These are phyloP conservation scores for Biscogniauxia sp. DNA, from an alignment of 2,329 filamentous ascomycete genomes.

Conservation along the genomic window DNA sequence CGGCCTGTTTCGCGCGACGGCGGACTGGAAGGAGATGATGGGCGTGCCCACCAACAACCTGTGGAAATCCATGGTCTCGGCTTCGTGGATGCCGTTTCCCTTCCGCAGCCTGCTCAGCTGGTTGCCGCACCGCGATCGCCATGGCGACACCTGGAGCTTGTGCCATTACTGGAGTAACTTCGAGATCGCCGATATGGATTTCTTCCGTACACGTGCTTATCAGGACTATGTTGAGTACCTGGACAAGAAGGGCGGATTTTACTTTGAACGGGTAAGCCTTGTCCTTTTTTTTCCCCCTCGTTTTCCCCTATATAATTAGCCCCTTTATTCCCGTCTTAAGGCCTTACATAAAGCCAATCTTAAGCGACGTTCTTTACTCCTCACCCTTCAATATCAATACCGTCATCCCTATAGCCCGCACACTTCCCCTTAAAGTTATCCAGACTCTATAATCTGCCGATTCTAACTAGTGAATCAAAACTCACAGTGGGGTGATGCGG, in stretches of 20 bases:
- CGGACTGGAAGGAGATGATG: conserved; percentile 40
- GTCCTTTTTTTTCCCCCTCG: background rate
- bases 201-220: conserved; percentile 40
- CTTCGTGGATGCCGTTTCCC: conserved; percentile 42
- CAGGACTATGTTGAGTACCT: conserved; percentile 41
- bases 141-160: conserved; percentile 42
- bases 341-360: background rate
- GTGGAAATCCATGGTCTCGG: conserved; percentile 41
- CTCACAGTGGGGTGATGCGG: conserved; percentile 43
- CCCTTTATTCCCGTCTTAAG: background rate
- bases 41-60: conserved; percentile 35
- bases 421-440: too few relatives aligned
- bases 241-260: conserved; percentile 42
- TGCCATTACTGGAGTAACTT: conserved; percentile 51
- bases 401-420: background rate
- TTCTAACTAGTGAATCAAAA: conserved; percentile 8
- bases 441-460: too few relatives aligned
- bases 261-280: conserved; percentile 39
- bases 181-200: conserved; percentile 46
- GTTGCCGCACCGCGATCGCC: conserved; percentile 37
- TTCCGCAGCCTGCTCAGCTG: conserved; percentile 37
- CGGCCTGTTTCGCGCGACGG: conserved; percentile 39
- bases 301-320: background rate
- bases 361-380: background rate
- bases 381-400: background rate